Evolutionary conservation across 768 basidiomycete species (phyloP).

Genomic region (Tephrocybe sp.): DNA sequence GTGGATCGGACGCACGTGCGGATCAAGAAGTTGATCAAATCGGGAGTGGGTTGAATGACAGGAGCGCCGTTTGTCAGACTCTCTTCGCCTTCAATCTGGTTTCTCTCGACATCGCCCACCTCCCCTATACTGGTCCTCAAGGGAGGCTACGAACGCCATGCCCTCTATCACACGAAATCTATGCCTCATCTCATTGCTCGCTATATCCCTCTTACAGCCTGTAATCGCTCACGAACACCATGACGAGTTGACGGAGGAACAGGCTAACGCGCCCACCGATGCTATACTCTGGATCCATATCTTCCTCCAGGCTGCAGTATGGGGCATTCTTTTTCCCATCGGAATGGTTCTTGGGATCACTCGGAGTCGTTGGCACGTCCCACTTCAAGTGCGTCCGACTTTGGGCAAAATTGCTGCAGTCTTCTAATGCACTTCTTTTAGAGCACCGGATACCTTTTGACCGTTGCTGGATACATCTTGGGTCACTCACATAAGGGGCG

Average conservation of each 20-base stretch:
- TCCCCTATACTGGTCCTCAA: slow-evolving; percentile 5
- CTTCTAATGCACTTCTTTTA: slow-evolving; percentile 23
- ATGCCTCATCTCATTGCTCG: slow-evolving; percentile 10
- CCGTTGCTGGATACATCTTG: slow-evolving; percentile 72
- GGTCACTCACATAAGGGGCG: slow-evolving; percentile 89
- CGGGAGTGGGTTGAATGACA: slow-evolving; percentile 3
- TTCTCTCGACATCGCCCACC: not conserved
- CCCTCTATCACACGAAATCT: slow-evolving; percentile 3
- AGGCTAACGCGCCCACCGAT: slow-evolving; percentile 68
- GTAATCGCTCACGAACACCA: slow-evolving; percentile 62
- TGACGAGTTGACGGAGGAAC: slow-evolving; percentile 63
- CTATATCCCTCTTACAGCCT: slow-evolving; percentile 6
- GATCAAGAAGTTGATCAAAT: not conserved
- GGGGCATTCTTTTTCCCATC: slow-evolving; percentile 86
- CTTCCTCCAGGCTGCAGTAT: slow-evolving; percentile 70
- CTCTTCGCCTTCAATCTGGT: slow-evolving; percentile 1
- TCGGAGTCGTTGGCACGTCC: slow-evolving; percentile 90
- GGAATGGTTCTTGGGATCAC: slow-evolving; percentile 78
- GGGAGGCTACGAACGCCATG: slow-evolving; percentile 8
- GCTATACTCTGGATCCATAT: slow-evolving; percentile 83
- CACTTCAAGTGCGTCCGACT: slow-evolving; percentile 63
- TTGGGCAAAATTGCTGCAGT: not conserved
- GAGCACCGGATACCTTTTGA: slow-evolving; percentile 69
- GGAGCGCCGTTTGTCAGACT: slow-evolving; percentile 5
- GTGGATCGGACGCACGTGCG: too few relatives aligned